phyloP scores from a whole-genome alignment of 2,329 filamentous ascomycete species.

The Metarhizium guizhouense region DNA sequence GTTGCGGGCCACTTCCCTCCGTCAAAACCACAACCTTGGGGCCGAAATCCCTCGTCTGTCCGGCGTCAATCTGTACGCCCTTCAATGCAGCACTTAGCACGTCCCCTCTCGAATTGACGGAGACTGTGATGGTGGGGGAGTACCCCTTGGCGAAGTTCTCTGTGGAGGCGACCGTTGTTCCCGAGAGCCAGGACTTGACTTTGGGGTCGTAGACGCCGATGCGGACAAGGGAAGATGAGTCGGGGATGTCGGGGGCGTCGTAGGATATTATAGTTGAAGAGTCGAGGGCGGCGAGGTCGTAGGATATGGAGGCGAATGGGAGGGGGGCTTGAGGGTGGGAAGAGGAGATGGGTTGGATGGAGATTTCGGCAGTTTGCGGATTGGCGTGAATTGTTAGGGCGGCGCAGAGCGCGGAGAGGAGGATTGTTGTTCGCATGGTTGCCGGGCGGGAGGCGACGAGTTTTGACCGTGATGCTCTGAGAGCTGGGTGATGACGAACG shows the following conservation, averaged over 20 bases:
- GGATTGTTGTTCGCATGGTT: slow-evolving; percentile 32
- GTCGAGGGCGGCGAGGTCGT: slow-evolving; percentile 36
- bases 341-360: slow-evolving; percentile 40
- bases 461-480: not conserved
- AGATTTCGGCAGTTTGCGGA: slow-evolving; percentile 40
- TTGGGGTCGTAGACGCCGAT: slow-evolving; percentile 47
- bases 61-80: slow-evolving; percentile 53
- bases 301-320: slow-evolving; percentile 48
- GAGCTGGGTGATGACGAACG: too few species aligned
- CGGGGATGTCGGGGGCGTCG: slow-evolving; percentile 45
- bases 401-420: slow-evolving; percentile 34
- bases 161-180: slow-evolving; percentile 44
- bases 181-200: slow-evolving; percentile 39
- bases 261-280: slow-evolving; percentile 43
- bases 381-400: slow-evolving; percentile 29
- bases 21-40: slow-evolving; percentile 46
- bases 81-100: slow-evolving; percentile 43
- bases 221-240: slow-evolving; percentile 40
- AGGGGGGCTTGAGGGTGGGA: slow-evolving; percentile 19
- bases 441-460: not conserved
- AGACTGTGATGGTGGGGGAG: slow-evolving; percentile 46
- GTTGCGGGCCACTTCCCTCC: slow-evolving; percentile 41
- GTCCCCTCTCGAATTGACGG: slow-evolving; percentile 34
- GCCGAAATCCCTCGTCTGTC: slow-evolving; percentile 56
- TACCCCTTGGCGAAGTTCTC: slow-evolving; percentile 55